Conservation (phyloP, 345 rosid genomes). For the Balakata baccata region DNA sequence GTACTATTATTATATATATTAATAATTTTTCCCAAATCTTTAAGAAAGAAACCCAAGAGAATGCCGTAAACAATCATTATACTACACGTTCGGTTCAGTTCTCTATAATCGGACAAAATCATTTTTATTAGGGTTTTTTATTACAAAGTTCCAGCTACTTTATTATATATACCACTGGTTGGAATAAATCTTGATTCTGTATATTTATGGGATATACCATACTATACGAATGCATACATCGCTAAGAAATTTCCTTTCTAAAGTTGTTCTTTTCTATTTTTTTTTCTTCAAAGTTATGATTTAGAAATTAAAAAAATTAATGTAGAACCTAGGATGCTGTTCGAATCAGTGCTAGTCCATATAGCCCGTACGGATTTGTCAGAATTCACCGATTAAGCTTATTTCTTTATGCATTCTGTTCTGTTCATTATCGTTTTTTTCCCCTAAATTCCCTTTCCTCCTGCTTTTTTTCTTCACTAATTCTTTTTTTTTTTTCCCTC, state of each 20-base stretch:
- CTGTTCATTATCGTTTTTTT: neutral
- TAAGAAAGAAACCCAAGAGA: neutral
- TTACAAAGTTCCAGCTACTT: neutral
- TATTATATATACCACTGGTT: neutral
- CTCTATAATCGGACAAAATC: conserved; percentile 18
- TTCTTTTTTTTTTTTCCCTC: neutral
- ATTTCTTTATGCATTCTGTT: neutral
- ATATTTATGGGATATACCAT: conserved; percentile 13
- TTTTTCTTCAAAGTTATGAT: conserved; percentile 1
- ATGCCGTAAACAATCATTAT: conserved; percentile 3
- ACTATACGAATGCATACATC: conserved; percentile 16
- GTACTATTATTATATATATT: neutral
- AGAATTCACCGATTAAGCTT: conserved; percentile 12
- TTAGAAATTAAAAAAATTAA: neutral
- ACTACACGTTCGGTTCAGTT: neutral
- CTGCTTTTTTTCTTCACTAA: neutral
- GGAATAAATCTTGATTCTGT: conserved; percentile 11
- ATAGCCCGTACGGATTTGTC: conserved; percentile 44
- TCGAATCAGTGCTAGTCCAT: conserved; percentile 45
- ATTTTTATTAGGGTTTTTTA: conserved; percentile 21
- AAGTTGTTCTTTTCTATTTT: neutral
- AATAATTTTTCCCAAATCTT: conserved; percentile 2
- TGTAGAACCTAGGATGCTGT: conserved; percentile 53
- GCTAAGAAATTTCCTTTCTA: too few species aligned
- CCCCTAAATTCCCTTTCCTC: neutral